Evolutionary conservation across 257 asterid genomes (phyloP).

Genomic region (Verbena officinalis): DNA sequence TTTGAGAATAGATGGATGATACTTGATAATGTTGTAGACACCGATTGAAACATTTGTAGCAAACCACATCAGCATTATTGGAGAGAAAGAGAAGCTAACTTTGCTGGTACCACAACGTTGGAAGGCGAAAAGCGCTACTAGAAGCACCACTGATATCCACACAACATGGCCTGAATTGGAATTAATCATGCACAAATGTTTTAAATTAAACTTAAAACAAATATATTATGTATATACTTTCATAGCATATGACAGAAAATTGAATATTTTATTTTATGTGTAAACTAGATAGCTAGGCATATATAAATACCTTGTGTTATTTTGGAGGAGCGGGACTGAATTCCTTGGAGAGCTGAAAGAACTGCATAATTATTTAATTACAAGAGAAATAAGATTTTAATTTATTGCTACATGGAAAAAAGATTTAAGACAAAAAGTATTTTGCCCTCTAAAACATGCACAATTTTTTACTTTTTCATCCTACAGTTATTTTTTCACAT

Average conservation of each 20-base stretch:
- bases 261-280: no score
- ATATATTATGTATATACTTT: background rate
- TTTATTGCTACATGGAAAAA: no score
- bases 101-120: constrained; percentile 68
- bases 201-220: no score
- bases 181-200: no score
- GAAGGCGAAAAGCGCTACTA: constrained; percentile 53
- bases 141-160: constrained; percentile 54
- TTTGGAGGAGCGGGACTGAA: constrained; percentile 63
- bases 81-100: constrained; percentile 68
- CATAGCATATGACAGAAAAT: no score
- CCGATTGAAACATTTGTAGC: constrained; percentile 59
- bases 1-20: constrained; percentile 52
- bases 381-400: no score
- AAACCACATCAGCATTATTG: constrained; percentile 71
- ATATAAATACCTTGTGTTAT: constrained; percentile 56
- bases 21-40: constrained; percentile 50
- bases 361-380: constrained; percentile 48
- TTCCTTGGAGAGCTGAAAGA: constrained; percentile 82
- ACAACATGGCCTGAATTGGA: constrained; percentile 68
- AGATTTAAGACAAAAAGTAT: no score
- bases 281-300: no score
- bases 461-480: no score
- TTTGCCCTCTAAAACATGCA: no score
- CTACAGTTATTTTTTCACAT: no score